phyloP scores from a whole-genome alignment of 2,329 filamentous ascomycete species.

The Stromatinia cepivora region DNA sequence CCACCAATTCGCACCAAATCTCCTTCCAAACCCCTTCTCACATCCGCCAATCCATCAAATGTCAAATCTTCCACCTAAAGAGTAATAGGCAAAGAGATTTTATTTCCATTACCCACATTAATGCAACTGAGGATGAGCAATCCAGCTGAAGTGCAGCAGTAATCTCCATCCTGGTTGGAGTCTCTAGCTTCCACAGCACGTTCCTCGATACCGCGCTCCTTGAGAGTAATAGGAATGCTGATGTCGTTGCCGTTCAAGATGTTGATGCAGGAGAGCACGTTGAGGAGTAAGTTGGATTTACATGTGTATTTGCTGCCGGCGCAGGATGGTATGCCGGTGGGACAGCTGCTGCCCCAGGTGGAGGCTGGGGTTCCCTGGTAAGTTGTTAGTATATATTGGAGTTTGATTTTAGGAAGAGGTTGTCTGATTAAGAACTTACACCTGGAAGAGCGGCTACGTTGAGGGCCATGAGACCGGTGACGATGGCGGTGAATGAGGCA shows the following conservation, averaged over 20 bases:
- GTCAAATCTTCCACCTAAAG: neutral
- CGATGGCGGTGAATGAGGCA: conserved; percentile 1
- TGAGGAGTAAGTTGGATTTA: neutral
- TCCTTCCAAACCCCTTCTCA: neutral
- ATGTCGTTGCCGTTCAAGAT: neutral
- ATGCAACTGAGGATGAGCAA: neutral
- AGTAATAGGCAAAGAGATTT: neutral
- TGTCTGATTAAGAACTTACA: neutral
- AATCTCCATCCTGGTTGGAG: neutral
- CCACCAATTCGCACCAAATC: neutral
- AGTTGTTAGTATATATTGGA: neutral
- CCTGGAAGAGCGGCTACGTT: neutral
- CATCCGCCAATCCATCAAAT: neutral
- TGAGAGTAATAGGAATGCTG: neutral
- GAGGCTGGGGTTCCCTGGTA: neutral
- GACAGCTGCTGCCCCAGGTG: conserved; percentile 1
- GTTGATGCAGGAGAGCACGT: neutral
- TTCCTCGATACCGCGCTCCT: neutral
- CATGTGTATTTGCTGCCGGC: conserved; percentile 4
- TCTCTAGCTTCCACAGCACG: neutral
- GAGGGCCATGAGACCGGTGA: neutral
- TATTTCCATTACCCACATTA: neutral
- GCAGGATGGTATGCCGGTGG: neutral
- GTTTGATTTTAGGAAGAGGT: no score
- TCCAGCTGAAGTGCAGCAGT: neutral